Evolutionary conservation across 805 yeast genomes (phyloP), one percentile per base, ranked within the genome.

Genomic region (Starmerella floris): DNA sequence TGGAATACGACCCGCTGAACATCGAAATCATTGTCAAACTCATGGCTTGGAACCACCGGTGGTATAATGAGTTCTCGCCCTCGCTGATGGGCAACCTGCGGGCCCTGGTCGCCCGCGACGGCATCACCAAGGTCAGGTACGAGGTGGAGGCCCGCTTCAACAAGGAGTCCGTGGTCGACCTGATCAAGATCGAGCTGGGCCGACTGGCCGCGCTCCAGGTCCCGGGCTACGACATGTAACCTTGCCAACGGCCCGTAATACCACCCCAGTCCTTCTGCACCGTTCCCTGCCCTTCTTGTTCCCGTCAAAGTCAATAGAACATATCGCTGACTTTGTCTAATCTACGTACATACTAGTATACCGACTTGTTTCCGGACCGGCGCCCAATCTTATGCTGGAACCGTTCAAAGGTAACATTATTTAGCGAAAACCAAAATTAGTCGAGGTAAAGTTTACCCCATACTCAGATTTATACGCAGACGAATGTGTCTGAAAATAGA

Each of bases 41-140:
- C 41, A 65, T 79, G n/a, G 94, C 91, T n/a, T 93, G 97, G 96
- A 81, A 84, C 57, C 96, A 87, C 61, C 74, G 98, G 57, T 91
- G 98, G 98, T 93, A 88, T 63, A 73, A 78, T 50, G 95, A 88
- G 51, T 88, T 85, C 57, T 77, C 93, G 8, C 82, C 93, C 19
- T 66, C 66, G 37, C 65, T 84, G 37, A 57, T 77, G n/a, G 58
- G 63, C n/a, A 64, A 76, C 0, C 62, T 85, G 45, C 64, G 73
- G 19, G 72, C 69, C 41, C 65, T 84, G 42, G 76, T 83, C 21
- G 74, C 74, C 32, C 79, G 78, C 54, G 84, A 82, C 53, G 95
- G 96, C 0, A 61, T 79, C 35, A 74, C 80, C 25, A 85, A 83
- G 61, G 74, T 84, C 32, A 77, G 76, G 39, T 53, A 49, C 44